Evolutionary conservation across 352 stramenopile species (phyloP).

Genomic region (Thraustotheca clavata): DNA sequence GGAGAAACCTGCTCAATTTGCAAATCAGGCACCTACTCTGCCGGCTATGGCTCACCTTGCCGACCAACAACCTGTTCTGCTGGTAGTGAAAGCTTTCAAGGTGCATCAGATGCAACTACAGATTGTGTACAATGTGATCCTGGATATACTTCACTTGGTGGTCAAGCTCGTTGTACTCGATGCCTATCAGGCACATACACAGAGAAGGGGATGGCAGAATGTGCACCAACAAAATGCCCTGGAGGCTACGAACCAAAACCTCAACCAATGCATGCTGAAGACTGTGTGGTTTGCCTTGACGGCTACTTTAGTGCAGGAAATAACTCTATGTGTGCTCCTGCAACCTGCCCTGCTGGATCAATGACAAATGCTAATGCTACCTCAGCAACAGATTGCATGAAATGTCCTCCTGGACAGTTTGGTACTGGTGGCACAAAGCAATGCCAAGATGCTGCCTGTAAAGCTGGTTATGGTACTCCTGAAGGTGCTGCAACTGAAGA

Average conservation of each 20-base stretch:
- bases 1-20: conserved; percentile 31
- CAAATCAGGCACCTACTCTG: conserved; percentile 29
- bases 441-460: conserved; percentile 29
- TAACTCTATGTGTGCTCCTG: conserved; percentile 26
- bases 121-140: conserved; percentile 27
- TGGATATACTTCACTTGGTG: conserved; percentile 33
- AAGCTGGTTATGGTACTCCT: conserved; percentile 26
- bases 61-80: conserved; percentile 25
- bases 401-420: conserved; percentile 30
- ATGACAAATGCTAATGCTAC: background rate
- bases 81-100: conserved; percentile 17
- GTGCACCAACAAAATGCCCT: conserved; percentile 26
- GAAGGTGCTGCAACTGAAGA: conserved; percentile 27
- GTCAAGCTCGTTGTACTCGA: conserved; percentile 26
- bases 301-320: conserved; percentile 31
- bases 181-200: conserved; percentile 32
- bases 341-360: conserved; percentile 24
- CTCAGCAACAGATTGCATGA: conserved; percentile 28
- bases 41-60: conserved; percentile 27
- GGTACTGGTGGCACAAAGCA: conserved; percentile 26
- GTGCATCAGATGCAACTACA: background rate
- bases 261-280: conserved; percentile 5
- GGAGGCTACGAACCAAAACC: conserved; percentile 18
- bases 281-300: conserved; percentile 28
- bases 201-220: conserved; percentile 24